A percentile compares a stretch with the other conserved stretches of the same genome.
Conservation (phyloP, 208 protist species). For the Phytomonas francai region DNA sequence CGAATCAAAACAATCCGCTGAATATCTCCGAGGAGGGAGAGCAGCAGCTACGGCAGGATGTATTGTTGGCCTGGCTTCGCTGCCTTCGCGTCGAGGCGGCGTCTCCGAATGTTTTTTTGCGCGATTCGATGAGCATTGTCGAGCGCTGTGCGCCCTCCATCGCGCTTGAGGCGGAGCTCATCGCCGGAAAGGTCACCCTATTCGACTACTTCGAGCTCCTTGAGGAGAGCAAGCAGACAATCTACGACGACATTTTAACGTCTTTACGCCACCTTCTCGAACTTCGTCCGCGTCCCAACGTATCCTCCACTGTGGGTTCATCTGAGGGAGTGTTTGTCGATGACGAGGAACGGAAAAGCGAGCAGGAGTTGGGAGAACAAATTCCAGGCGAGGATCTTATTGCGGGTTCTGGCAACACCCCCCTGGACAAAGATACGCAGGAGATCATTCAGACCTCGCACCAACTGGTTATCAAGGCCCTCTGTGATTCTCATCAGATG, state of each 20-base stretch:
- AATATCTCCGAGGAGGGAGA: slow-evolving; percentile 20
- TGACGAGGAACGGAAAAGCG: neutral
- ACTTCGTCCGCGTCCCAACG: slow-evolving; percentile 37
- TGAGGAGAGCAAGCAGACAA: slow-evolving; percentile 28
- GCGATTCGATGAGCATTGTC: slow-evolving; percentile 49
- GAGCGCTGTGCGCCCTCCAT: slow-evolving; percentile 53
- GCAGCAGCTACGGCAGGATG: slow-evolving; percentile 19
- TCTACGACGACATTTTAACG: slow-evolving; percentile 69
- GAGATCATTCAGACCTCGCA: slow-evolving; percentile 43
- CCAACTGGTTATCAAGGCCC: slow-evolving; percentile 32
- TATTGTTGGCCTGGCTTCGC: slow-evolving; percentile 42
- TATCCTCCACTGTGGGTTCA: neutral
- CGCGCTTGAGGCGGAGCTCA: slow-evolving; percentile 62
- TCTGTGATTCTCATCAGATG: slow-evolving; percentile 52
- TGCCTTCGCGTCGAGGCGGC: slow-evolving; percentile 44
- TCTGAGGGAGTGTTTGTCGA: neutral
- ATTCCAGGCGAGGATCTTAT: slow-evolving; percentile 5
- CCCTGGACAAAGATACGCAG: slow-evolving; percentile 22
- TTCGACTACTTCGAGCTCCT: slow-evolving; percentile 56
- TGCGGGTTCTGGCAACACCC: neutral
- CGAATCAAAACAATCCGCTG: slow-evolving; percentile 51
- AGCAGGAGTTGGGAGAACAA: slow-evolving; percentile 1
- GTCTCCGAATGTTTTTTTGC: slow-evolving; percentile 58
- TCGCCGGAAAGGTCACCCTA: slow-evolving; percentile 58
- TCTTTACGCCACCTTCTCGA: slow-evolving; percentile 75